These are phyloP conservation scores for Camelina laxa DNA, from an alignment of 345 rosid species.

Conservation along the genomic window DNA sequence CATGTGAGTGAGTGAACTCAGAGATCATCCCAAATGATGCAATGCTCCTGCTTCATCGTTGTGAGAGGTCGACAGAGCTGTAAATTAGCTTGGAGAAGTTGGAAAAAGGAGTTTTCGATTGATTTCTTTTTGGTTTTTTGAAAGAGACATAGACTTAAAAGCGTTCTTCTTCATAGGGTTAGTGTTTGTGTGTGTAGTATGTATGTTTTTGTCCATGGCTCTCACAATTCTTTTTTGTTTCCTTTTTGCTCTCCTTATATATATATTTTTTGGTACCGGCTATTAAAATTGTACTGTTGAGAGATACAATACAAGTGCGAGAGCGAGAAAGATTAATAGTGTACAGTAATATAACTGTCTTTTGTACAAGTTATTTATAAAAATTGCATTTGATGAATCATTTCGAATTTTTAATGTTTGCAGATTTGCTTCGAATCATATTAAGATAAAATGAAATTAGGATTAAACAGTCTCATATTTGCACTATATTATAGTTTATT, in stretches of 20 bases:
- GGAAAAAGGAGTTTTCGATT: slow-evolving; percentile 9
- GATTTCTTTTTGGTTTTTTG: slow-evolving; percentile 22
- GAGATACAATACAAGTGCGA: not conserved
- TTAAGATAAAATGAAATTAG: not conserved
- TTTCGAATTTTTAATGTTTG: no score
- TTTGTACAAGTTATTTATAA: no score
- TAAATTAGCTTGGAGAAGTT: slow-evolving; percentile 26
- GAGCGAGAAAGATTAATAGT: no score
- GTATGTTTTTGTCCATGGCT: slow-evolving; percentile 17
- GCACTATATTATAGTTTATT: no score
- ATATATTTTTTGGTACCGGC: slow-evolving; percentile 8
- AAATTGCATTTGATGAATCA: no score
- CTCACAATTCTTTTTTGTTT: slow-evolving; percentile 16
- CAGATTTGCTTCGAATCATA: not conserved
- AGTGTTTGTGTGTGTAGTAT: slow-evolving; percentile 11
- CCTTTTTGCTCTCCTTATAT: not conserved
- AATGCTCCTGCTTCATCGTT: slow-evolving; percentile 28
- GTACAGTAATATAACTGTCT: no score
- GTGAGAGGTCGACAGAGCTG: slow-evolving; percentile 27
- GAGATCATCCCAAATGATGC: slow-evolving; percentile 31
- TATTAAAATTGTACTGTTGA: slow-evolving; percentile 12
- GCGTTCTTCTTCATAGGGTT: slow-evolving; percentile 16
- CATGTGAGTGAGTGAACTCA: slow-evolving; percentile 57
- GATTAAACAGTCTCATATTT: no score
- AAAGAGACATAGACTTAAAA: slow-evolving; percentile 21